phyloP scores from a whole-genome alignment of 2,329 filamentous ascomycete genomes.

The Dryadomyces quercivorus region DNA sequence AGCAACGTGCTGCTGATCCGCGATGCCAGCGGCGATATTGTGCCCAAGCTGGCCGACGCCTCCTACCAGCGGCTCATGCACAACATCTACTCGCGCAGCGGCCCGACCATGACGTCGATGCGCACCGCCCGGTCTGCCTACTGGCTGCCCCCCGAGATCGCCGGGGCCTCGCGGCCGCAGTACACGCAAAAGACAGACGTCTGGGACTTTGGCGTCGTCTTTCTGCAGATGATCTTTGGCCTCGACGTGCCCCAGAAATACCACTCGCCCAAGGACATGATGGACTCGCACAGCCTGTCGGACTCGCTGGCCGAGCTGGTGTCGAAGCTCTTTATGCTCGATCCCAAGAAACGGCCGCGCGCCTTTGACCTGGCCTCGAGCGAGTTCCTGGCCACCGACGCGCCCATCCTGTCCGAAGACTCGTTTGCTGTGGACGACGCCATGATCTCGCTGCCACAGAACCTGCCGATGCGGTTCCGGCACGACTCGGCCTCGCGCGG shows the following conservation, averaged over 20 bases:
- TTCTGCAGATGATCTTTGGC: slow-evolving; percentile 90
- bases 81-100: slow-evolving; percentile 37
- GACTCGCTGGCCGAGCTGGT: slow-evolving; percentile 68
- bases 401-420: slow-evolving; percentile 41
- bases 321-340: slow-evolving; percentile 70
- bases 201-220: slow-evolving; percentile 87
- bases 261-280: slow-evolving; percentile 63
- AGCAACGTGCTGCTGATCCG: slow-evolving; percentile 69
- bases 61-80: slow-evolving; percentile 59
- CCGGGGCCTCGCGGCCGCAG: slow-evolving; percentile 46
- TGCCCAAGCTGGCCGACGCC: slow-evolving; percentile 64
- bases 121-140: slow-evolving; percentile 61
- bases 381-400: slow-evolving; percentile 55
- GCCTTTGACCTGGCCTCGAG: slow-evolving; percentile 62
- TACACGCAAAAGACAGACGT: slow-evolving; percentile 74
- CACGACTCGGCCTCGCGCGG: slow-evolving; percentile 49
- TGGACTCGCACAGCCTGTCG: slow-evolving; percentile 60
- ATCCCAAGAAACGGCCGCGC: slow-evolving; percentile 72
- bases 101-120: slow-evolving; percentile 37
- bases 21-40: slow-evolving; percentile 53
- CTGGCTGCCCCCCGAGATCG: slow-evolving; percentile 73
- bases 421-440: slow-evolving; percentile 27
- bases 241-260: slow-evolving; percentile 64
- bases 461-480: slow-evolving; percentile 34
- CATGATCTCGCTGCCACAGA: slow-evolving; percentile 23